These are phyloP conservation scores for Strobilomyces echinocephalus DNA, from an alignment of 768 basidiomycete species.

Conservation along the genomic window DNA sequence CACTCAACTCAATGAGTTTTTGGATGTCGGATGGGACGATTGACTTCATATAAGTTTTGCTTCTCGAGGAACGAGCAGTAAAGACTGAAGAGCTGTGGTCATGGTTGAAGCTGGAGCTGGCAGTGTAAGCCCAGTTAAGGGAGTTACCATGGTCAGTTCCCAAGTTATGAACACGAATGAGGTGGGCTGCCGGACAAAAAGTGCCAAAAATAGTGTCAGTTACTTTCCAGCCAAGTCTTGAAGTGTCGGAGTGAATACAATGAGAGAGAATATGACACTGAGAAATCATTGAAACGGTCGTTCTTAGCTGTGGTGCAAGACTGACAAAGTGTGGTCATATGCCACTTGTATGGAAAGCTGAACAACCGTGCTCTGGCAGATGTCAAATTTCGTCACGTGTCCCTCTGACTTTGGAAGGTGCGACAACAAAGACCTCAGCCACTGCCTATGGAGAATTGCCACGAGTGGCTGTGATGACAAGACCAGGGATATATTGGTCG, in stretches of 20 bases:
- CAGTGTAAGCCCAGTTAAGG: conserved; percentile 2
- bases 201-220: conserved; percentile 18
- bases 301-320: too few relatives aligned
- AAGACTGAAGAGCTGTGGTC: neutral
- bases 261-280: conserved; percentile 16
- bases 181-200: conserved; percentile 4
- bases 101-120: neutral
- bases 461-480: too few relatives aligned
- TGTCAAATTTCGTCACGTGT: too few relatives aligned
- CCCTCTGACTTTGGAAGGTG: too few relatives aligned
- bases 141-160: too few relatives aligned
- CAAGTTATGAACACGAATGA: neutral
- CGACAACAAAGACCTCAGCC: too few relatives aligned
- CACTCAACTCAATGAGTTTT: conserved; percentile 34
- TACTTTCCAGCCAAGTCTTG: conserved; percentile 16
- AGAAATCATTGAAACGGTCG: conserved; percentile 17
- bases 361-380: too few relatives aligned
- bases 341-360: too few relatives aligned
- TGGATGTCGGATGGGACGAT: conserved; percentile 13
- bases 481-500: too few relatives aligned
- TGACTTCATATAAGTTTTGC: conserved; percentile 1
- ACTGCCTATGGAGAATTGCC: too few relatives aligned
- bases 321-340: too few relatives aligned
- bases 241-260: conserved; percentile 11
- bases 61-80: neutral